Evolutionary conservation across 2,329 filamentous ascomycete species (phyloP).

Genomic region (Bipolaris victoriae): DNA sequence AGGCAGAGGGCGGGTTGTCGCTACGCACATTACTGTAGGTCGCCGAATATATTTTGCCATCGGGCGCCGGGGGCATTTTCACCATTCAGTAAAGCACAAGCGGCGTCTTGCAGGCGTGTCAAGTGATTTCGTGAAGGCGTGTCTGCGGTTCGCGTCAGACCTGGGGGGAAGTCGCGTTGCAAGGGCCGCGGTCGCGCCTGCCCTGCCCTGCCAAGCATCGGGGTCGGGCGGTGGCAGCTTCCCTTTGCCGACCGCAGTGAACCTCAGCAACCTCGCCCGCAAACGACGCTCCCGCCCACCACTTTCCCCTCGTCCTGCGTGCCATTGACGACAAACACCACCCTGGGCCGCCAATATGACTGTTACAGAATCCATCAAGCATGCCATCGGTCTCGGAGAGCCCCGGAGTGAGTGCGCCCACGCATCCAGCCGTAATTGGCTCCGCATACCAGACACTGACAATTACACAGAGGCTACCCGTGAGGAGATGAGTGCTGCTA

Average conservation of each 20-base stretch:
- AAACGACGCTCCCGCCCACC: constrained; percentile 16
- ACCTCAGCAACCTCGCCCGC: constrained; percentile 24
- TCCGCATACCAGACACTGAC: constrained; percentile 40
- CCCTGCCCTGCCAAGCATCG: constrained; percentile 28
- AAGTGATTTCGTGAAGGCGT: constrained; percentile 26
- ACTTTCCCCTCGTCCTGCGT: constrained; percentile 6
- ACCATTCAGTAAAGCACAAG: constrained; percentile 12
- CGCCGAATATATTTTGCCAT: constrained; percentile 65
- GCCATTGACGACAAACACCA: constrained; percentile 31
- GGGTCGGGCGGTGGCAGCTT: constrained; percentile 20
- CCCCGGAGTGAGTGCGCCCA: constrained; percentile 36
- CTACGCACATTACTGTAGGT: constrained; percentile 64
- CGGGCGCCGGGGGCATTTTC: constrained; percentile 48
- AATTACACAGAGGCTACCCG: constrained; percentile 71
- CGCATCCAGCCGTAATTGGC: constrained; percentile 25
- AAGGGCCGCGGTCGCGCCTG: constrained; percentile 23
- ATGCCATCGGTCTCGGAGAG: constrained; percentile 54
- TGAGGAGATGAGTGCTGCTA: constrained; percentile 92
- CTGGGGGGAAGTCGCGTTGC: constrained; percentile 24
- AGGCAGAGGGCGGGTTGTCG: constrained; percentile 6
- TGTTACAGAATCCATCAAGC: constrained; percentile 55
- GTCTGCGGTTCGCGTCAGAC: constrained; percentile 16
- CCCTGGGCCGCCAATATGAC: constrained; percentile 45
- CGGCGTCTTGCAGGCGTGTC: constrained; percentile 10
- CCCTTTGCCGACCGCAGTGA: constrained; percentile 25